Evolutionary conservation across 345 rosid genomes (phyloP).

Genomic region (Microcos paniculata): DNA sequence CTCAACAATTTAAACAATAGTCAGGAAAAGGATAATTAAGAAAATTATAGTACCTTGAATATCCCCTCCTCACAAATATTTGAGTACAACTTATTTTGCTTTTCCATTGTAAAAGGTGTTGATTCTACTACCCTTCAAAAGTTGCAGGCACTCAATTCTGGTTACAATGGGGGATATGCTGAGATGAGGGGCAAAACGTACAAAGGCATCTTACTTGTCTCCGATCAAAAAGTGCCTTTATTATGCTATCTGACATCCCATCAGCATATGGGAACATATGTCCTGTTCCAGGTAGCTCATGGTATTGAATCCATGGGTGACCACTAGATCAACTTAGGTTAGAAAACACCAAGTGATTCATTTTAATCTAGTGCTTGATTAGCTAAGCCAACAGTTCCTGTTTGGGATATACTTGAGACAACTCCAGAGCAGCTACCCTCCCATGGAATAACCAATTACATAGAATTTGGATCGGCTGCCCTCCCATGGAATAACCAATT

Average conservation of each 20-base stretch:
- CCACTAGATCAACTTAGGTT: background rate
- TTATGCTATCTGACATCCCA: background rate
- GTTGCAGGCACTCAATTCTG: background rate
- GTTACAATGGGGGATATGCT: background rate
- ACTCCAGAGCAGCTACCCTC: slow-evolving; percentile 52
- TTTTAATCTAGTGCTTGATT: background rate
- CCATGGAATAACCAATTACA: slow-evolving; percentile 58
- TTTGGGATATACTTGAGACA: slow-evolving; percentile 73
- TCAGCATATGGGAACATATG: slow-evolving; percentile 24
- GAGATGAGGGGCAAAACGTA: background rate
- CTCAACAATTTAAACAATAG: too few species aligned
- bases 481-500: too few species aligned
- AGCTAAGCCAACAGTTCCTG: slow-evolving; percentile 34
- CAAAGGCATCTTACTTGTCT: slow-evolving; percentile 1
- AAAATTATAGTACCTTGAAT: too few species aligned
- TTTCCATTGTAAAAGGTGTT: background rate
- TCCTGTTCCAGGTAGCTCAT: slow-evolving; percentile 34
- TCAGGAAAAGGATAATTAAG: too few species aligned
- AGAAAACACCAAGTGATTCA: background rate
- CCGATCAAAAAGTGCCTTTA: slow-evolving; percentile 13
- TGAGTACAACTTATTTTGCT: too few species aligned
- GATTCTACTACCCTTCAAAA: background rate
- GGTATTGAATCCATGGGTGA: slow-evolving; percentile 43
- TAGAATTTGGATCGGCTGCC: too few species aligned
- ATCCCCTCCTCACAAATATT: too few species aligned